These are phyloP conservation scores for Ananas comosus DNA, from an alignment of 176 grass and related monocot species.

Conservation along the genomic window DNA sequence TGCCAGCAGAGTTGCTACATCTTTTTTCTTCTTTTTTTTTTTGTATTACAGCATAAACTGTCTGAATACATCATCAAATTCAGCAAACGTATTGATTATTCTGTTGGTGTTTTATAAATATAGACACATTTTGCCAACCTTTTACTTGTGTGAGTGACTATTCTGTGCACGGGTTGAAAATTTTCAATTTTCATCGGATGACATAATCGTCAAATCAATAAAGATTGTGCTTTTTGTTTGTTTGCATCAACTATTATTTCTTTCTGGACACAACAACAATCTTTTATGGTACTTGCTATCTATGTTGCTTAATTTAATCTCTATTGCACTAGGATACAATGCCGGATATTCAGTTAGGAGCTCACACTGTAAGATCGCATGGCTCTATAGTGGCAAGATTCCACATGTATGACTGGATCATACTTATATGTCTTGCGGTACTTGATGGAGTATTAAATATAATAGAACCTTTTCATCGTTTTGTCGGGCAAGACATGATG, in stretches of 20 bases:
- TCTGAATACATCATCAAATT: no score
- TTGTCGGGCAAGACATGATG: slow-evolving; percentile 74
- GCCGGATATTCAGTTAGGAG: slow-evolving; percentile 45
- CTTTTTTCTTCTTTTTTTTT: no score
- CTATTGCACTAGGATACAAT: slow-evolving; percentile 27
- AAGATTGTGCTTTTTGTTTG: no score
- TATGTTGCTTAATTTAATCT: background rate
- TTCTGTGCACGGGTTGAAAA: no score
- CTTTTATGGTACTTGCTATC: background rate
- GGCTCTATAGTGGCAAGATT: slow-evolving; percentile 42
- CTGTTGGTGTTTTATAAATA: no score
- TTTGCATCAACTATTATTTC: background rate
- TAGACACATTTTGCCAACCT: no score
- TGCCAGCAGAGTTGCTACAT: no score
- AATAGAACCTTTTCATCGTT: slow-evolving; percentile 65
- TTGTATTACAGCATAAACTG: no score
- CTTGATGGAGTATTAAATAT: slow-evolving; percentile 48
- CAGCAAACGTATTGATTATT: no score
- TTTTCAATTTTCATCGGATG: no score
- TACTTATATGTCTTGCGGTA: slow-evolving; percentile 36
- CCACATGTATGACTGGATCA: slow-evolving; percentile 70
- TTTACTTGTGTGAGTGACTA: no score
- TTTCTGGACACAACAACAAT: background rate
- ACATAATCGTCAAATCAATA: no score
- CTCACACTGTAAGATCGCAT: slow-evolving; percentile 55